phyloP scores from a whole-genome alignment of 2,329 filamentous ascomycete genomes.

The Fusarium guadeloupense region DNA sequence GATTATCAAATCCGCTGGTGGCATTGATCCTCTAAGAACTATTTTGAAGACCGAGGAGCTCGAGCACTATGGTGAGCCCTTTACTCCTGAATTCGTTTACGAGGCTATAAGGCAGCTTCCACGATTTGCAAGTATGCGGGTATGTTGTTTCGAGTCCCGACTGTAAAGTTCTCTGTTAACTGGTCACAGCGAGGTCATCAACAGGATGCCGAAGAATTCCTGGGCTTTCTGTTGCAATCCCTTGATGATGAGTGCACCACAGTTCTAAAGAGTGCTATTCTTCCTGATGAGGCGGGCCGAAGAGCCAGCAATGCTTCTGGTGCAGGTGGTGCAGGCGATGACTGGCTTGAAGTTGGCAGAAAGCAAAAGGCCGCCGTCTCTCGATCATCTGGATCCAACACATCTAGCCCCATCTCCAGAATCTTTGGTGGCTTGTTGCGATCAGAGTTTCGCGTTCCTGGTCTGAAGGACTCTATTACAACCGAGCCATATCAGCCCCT shows the following conservation, averaged over 20 bases:
- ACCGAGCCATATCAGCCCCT: constrained; percentile 93
- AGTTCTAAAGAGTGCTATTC: constrained; percentile 63
- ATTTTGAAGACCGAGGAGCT: constrained; percentile 83
- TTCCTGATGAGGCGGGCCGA: constrained; percentile 47
- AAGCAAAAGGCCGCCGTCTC: constrained; percentile 90
- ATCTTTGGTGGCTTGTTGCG: constrained; percentile 93
- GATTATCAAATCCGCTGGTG: constrained; percentile 80
- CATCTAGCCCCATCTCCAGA: constrained; percentile 86
- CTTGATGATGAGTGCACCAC: constrained; percentile 91
- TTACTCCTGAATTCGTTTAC: constrained; percentile 95
- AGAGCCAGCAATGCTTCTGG: constrained; percentile 42
- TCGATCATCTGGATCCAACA: constrained; percentile 79
- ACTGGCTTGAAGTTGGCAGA: constrained; percentile 93
- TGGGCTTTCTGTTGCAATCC: constrained; percentile 91
- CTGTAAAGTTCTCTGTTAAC: background rate
- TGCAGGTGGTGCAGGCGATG: constrained; percentile 50
- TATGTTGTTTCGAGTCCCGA: constrained; percentile 55
- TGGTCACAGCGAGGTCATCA: constrained; percentile 82
- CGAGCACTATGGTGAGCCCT: constrained; percentile 89
- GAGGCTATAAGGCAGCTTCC: constrained; percentile 87
- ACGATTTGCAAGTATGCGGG: constrained; percentile 91
- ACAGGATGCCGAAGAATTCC: constrained; percentile 96
- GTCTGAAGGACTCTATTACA: constrained; percentile 89
- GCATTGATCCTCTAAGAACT: constrained; percentile 76
- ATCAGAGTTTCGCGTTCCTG: constrained; percentile 87